Conservation (phyloP, 768 basidiomycete genomes). For the Glaciozyma martinii region DNA sequence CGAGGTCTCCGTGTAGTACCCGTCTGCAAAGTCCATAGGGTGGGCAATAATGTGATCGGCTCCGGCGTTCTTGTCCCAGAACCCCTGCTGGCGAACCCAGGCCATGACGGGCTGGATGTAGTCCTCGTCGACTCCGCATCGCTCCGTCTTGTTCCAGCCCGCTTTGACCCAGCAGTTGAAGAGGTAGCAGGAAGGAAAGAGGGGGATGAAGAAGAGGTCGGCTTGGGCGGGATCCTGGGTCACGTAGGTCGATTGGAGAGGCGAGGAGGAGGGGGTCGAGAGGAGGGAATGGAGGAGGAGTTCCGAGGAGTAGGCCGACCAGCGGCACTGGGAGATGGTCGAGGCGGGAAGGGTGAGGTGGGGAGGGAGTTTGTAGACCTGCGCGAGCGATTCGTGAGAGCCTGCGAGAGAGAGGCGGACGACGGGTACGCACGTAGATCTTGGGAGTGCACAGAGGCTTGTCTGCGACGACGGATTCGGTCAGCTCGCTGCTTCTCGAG, state of each 20-base stretch:
- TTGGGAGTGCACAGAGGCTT: conserved; percentile 15
- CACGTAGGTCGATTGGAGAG: not conserved
- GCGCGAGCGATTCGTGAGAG: not conserved
- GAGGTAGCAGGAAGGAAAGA: conserved; percentile 20
- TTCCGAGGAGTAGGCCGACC: conserved; percentile 26
- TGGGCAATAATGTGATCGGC: conserved; percentile 19
- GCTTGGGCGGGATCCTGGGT: conserved; percentile 12
- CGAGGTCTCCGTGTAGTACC: conserved; percentile 15
- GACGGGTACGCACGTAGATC: conserved; percentile 7
- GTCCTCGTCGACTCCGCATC: conserved; percentile 16
- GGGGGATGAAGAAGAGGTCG: conserved; percentile 21
- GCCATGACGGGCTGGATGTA: conserved; percentile 19
- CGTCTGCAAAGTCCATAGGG: conserved; percentile 21
- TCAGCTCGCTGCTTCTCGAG: too few species aligned
- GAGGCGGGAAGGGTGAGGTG: conserved; percentile 3
- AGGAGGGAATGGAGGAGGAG: conserved; percentile 15
- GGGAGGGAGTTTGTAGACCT: conserved; percentile 20
- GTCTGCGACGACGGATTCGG: not conserved
- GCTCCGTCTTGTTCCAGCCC: conserved; percentile 11
- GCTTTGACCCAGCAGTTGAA: conserved; percentile 26
- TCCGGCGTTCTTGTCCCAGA: conserved; percentile 14
- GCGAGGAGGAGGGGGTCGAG: not conserved
- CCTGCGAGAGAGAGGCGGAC: not conserved
- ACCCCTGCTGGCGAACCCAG: conserved; percentile 1
- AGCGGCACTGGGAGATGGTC: conserved; percentile 17